These are phyloP conservation scores for Solanum aculeatissimum DNA, from an alignment of 305 asterid species.

Conservation along the genomic window DNA sequence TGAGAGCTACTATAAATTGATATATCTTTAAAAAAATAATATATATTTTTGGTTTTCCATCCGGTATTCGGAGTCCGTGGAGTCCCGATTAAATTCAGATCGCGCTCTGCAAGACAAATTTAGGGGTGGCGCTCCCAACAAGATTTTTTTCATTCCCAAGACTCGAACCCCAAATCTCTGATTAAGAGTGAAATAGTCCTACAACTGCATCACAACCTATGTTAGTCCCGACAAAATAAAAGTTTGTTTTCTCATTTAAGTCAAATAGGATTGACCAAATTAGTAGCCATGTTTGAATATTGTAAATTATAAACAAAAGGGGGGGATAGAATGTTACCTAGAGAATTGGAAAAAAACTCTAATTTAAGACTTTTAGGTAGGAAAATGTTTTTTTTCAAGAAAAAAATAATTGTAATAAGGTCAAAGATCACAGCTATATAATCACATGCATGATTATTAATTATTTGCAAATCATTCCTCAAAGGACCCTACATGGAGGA, in stretches of 20 bases:
- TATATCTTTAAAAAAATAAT: too few species aligned
- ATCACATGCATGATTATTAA: not conserved
- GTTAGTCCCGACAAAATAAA: not conserved
- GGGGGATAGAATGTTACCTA: not conserved
- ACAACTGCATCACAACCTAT: too few species aligned
- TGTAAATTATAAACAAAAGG: not conserved
- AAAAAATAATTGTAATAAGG: not conserved
- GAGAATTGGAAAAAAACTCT: not conserved
- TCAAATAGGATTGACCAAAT: not conserved
- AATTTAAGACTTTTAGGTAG: not conserved
- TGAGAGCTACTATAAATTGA: too few species aligned
- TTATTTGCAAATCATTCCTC: not conserved
- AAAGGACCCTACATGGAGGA: not conserved
- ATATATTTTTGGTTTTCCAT: too few species aligned
- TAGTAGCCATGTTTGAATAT: not conserved
- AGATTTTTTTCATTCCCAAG: too few species aligned
- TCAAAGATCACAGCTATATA: not conserved
- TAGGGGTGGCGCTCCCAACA: too few species aligned
- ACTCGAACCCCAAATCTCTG: too few species aligned
- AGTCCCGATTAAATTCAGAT: too few species aligned
- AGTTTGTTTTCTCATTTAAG: not conserved
- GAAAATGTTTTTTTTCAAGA: not conserved
- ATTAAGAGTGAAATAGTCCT: too few species aligned
- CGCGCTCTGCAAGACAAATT: too few species aligned
- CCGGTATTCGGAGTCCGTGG: too few species aligned